Evolutionary conservation across 305 asterid genomes (phyloP).

Genomic region (Rubia balearica): DNA sequence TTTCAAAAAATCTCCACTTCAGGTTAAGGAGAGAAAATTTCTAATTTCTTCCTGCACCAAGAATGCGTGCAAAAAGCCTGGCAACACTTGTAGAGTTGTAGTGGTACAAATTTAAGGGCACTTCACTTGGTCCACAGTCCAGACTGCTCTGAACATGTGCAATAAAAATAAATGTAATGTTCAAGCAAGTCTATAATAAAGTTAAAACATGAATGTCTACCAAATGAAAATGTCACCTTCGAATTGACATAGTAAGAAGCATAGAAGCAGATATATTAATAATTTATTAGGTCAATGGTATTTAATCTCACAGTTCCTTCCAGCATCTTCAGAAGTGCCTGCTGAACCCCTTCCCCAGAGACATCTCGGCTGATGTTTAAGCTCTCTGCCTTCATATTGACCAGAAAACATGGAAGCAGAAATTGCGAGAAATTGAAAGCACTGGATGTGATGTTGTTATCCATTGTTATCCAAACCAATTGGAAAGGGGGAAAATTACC

Average conservation of each 20-base stretch:
- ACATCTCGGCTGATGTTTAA: constrained; percentile 85
- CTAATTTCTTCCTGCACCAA: neutral
- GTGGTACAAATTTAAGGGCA: neutral
- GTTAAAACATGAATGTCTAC: neutral
- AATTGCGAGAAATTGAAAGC: constrained; percentile 8
- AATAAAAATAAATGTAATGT: neutral
- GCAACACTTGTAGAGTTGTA: neutral
- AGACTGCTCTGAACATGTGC: neutral
- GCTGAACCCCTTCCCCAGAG: constrained; percentile 96
- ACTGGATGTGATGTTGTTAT: neutral
- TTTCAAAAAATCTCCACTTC: neutral
- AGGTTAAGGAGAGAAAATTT: neutral
- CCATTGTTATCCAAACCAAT: neutral
- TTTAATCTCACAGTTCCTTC: constrained; percentile 37
- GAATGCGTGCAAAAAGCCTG: neutral
- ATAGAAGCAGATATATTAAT: neutral
- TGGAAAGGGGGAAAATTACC: constrained; percentile 33
- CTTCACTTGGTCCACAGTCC: neutral
- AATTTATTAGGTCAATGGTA: neutral
- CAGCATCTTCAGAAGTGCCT: constrained; percentile 83
- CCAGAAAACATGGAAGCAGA: constrained; percentile 15
- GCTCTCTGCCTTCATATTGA: constrained; percentile 68
- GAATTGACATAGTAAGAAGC: constrained; percentile 2
- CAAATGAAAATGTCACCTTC: neutral
- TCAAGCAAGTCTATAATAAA: neutral